These are phyloP conservation scores for Hypoxylon crocopeplum DNA, from an alignment of 495 filamentous ascomycete species.

Conservation along the genomic window DNA sequence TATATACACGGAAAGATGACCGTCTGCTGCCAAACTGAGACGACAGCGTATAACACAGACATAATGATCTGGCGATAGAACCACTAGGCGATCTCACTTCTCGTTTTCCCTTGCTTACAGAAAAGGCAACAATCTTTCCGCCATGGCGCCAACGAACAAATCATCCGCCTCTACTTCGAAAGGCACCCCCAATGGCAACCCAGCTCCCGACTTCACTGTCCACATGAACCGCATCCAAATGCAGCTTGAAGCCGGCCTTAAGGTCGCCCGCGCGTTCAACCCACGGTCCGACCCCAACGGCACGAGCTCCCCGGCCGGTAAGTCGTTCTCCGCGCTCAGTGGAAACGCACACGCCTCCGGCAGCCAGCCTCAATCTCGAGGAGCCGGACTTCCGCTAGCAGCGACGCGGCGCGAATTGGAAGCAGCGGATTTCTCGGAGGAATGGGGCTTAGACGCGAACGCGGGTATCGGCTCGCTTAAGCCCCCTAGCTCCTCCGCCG, in stretches of 20 bases:
- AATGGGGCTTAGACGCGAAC: conserved; percentile 42
- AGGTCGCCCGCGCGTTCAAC: conserved; percentile 31
- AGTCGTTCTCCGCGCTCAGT: conserved; percentile 44
- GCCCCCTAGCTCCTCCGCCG: not conserved
- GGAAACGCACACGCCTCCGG: not conserved
- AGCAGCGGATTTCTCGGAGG: too few species aligned
- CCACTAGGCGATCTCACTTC: too few species aligned
- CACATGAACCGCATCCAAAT: conserved; percentile 47
- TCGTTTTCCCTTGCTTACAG: not conserved
- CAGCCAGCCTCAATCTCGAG: too few species aligned
- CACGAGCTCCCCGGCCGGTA: conserved; percentile 13
- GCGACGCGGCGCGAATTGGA: too few species aligned
- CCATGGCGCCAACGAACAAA: conserved; percentile 38
- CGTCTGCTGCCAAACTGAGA: not conserved
- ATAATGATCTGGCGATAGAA: conserved; percentile 23
- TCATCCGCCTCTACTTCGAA: conserved; percentile 12
- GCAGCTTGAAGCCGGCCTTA: conserved; percentile 35
- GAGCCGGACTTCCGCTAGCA: too few species aligned
- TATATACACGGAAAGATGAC: too few species aligned
- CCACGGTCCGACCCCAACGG: conserved; percentile 21
- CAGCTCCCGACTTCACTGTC: conserved; percentile 42
- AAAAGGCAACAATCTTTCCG: not conserved
- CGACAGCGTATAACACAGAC: not conserved
- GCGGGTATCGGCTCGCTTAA: conserved; percentile 39
- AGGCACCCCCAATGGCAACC: conserved; percentile 22